A percentile compares a stretch with the other conserved stretches of the same genome.
Conservation (phyloP, 768 basidiomycete genomes). For the Imleria badia region DNA sequence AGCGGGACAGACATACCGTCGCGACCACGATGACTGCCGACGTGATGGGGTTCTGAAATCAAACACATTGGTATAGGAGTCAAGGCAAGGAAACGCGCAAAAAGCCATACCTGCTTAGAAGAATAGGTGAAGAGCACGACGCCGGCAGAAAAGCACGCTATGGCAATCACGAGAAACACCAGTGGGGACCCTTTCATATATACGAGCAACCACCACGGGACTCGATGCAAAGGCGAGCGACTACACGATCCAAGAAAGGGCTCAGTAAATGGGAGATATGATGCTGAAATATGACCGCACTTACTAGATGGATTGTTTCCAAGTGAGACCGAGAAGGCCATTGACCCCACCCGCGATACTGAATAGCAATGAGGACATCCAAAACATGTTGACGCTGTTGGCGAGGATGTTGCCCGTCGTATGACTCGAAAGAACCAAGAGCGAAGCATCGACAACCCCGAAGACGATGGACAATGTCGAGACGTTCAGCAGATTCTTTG, state of each 20-base stretch:
- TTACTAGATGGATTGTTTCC: conserved; percentile 56
- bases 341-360: conserved; percentile 54
- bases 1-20: conserved; percentile 39
- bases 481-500: conserved; percentile 46
- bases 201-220: conserved; percentile 59
- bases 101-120: conserved; percentile 53
- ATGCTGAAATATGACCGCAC: conserved; percentile 12
- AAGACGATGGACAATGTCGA: conserved; percentile 58
- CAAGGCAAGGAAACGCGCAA: not conserved
- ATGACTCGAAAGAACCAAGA: conserved; percentile 43
- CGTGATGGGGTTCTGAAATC: conserved; percentile 51
- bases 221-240: conserved; percentile 51
- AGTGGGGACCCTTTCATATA: conserved; percentile 86
- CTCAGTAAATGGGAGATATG: not conserved
- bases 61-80: not conserved
- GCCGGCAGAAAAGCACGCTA: conserved; percentile 78
- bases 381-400: conserved; percentile 47
- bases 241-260: conserved; percentile 10
- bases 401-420: conserved; percentile 32
- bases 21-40: conserved; percentile 71
- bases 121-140: conserved; percentile 76
- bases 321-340: conserved; percentile 49
- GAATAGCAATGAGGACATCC: conserved; percentile 54
- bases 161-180: conserved; percentile 79
- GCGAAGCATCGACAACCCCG: conserved; percentile 49